phyloP scores from a whole-genome alignment of 192 early-diverging fungal genomes.

The Endogone sp. region DNA sequence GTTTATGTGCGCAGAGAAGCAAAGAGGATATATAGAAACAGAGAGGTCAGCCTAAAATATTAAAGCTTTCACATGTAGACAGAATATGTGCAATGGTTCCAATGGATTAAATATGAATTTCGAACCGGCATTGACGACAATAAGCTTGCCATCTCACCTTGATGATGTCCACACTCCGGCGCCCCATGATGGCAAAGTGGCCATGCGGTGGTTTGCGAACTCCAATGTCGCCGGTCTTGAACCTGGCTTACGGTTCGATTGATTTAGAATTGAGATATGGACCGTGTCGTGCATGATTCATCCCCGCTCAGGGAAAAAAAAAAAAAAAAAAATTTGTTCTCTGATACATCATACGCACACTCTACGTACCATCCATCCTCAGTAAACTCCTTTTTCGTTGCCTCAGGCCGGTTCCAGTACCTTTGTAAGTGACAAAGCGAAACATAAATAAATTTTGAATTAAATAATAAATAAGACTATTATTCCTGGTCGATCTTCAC shows the following conservation, averaged over 20 bases:
- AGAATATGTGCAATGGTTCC: neutral
- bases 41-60: too few species aligned
- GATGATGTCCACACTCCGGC: slow-evolving; percentile 80
- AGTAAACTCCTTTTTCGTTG: slow-evolving; percentile 66
- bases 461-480: neutral
- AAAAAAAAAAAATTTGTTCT: neutral
- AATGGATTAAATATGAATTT: neutral
- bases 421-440: slow-evolving; percentile 21
- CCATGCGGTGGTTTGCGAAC: slow-evolving; percentile 45
- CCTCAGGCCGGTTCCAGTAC: slow-evolving; percentile 71
- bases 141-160: slow-evolving; percentile 42
- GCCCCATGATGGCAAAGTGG: slow-evolving; percentile 71
- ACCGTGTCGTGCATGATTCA: too few species aligned
- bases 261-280: too few species aligned
- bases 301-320: neutral
- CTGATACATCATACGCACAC: too few species aligned
- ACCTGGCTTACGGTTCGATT: slow-evolving; percentile 31
- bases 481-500: too few species aligned
- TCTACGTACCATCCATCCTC: slow-evolving; percentile 65
- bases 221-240: slow-evolving; percentile 79
- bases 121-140: neutral
- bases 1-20: neutral
- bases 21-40: neutral
- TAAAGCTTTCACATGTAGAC: too few species aligned
- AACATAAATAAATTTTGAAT: neutral